A percentile compares a stretch with the other conserved stretches of the same genome.
Conservation (phyloP, 257 asterid species). For the Capsicum baccatum region DNA sequence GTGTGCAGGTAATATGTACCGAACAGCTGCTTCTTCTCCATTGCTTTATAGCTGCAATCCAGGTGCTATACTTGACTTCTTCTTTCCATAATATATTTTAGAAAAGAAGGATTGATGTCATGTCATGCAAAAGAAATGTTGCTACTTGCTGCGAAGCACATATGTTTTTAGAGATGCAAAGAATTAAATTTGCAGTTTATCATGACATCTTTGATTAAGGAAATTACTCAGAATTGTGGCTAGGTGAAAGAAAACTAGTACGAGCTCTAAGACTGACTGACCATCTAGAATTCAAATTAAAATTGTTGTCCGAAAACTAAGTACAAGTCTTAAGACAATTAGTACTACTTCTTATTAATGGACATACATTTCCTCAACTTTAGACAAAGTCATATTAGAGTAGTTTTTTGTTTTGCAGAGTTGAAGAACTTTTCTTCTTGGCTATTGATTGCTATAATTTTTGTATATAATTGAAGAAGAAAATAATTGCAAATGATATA, state of each 20-base stretch:
- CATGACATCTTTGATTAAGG: background rate
- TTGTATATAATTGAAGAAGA: background rate
- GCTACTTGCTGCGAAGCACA: background rate
- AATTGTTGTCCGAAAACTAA: background rate
- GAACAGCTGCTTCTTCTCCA: background rate
- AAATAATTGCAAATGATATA: background rate
- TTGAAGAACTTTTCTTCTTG: background rate
- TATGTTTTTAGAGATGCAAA: background rate
- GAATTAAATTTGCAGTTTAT: background rate
- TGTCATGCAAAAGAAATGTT: background rate
- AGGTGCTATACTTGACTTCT: constrained; percentile 18
- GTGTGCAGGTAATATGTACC: background rate
- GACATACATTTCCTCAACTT: background rate
- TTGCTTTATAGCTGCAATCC: constrained; percentile 21
- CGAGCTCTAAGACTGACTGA: background rate
- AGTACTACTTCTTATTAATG: background rate
- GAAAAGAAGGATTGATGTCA: background rate
- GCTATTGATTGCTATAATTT: background rate
- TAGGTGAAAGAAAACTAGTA: background rate
- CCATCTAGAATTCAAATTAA: background rate
- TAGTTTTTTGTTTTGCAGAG: background rate
- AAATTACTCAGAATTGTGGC: background rate
- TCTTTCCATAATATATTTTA: background rate
- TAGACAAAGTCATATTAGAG: background rate
- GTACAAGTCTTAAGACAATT: background rate